These are phyloP conservation scores for Claviceps quebecensis DNA, from an alignment of 2,329 filamentous ascomycete genomes.

Conservation along the genomic window DNA sequence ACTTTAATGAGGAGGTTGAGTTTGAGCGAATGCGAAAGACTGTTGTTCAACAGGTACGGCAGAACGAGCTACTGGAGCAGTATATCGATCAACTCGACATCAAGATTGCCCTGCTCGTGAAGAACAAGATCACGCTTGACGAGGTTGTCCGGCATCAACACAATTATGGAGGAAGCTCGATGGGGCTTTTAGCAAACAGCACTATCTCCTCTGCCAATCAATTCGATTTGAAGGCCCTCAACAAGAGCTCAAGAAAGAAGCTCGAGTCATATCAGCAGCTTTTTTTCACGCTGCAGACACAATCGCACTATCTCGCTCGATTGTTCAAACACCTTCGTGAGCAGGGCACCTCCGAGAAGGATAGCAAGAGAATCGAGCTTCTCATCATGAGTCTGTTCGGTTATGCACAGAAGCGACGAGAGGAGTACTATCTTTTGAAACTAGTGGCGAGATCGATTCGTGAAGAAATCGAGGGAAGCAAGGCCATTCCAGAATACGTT, in stretches of 20 bases:
- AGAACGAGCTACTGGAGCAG: conserved; percentile 93
- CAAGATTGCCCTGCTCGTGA: conserved; percentile 94
- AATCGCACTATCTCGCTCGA: conserved; percentile 83
- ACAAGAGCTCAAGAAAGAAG: conserved; percentile 92
- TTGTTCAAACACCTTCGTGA: conserved; percentile 77
- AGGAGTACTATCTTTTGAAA: conserved; percentile 94
- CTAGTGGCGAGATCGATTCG: conserved; percentile 68
- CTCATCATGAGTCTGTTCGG: conserved; percentile 94
- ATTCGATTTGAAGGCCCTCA: conserved; percentile 91
- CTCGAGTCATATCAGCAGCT: conserved; percentile 94
- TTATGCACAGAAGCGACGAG: conserved; percentile 88
- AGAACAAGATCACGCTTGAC: conserved; percentile 98
- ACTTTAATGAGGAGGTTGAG: conserved; percentile 97
- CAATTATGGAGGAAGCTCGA: conserved; percentile 83
- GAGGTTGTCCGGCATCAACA: conserved; percentile 95
- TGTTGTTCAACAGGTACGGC: conserved; percentile 90
- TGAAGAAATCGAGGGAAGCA: conserved; percentile 68
- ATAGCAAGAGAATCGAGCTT: conserved; percentile 82
- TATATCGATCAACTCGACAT: conserved; percentile 98
- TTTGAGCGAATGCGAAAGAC: conserved; percentile 91
- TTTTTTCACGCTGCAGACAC: conserved; percentile 94
- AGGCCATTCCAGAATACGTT: conserved; percentile 67
- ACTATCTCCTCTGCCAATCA: conserved; percentile 80
- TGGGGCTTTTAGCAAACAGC: conserved; percentile 74
- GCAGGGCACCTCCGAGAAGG: conserved; percentile 74